Base-by-base conservation (phyloP, 2,329 filamentous ascomycete genomes). In the Fusarium tupiense region DNA sequence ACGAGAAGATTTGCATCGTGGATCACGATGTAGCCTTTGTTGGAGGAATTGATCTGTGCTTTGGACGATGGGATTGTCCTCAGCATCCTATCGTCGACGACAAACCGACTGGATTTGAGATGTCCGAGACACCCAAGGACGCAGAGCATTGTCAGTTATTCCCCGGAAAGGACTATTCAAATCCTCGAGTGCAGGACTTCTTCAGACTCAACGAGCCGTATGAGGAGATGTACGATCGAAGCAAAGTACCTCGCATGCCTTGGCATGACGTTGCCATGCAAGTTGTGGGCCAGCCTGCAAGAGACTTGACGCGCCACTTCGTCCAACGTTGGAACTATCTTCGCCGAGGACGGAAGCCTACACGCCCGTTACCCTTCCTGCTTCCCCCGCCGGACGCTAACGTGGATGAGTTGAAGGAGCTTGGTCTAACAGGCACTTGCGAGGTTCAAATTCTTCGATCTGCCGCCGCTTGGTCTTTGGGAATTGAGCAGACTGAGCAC, bases 241-340 rank as follows among this genome's bases (percentile, higher is more conserved):
- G 91, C 69, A 93, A 93, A 80, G 90, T 96, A 24, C 95, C 96
- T 4, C 88, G 96, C 71, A 99, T 98, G 96, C 96, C 96, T 4
- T 99, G 96, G 96, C 96, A 99, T 79, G 96, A 99, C 82, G 95
- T 99, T 71, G 91, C 93, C 6, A 98, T 99, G 96, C 96, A 98
- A 82, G 92, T 99, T 47, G 95, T 98, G 49, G 96, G 96, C 8
- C 96, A 98, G 81, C 96, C 96, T 6, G 96, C 96, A 19, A 90
- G 96, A 75, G 96, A 99, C 84, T 86, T 98, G 71, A 98, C 95
- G 5, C 91, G 96, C 29, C 96, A 98, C 82, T 99, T 99, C 80
- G 95, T 98, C 9, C 96, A 99, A 83, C 90, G 96, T 69, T 99
- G 96, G 96, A 98, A 98, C 82, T 98, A 98, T 77, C 91, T 99